Evolutionary conservation across 129 eudicot species (phyloP), one percentile per base, ranked within the genome.

Genomic region (Scalesia atractyloides): DNA sequence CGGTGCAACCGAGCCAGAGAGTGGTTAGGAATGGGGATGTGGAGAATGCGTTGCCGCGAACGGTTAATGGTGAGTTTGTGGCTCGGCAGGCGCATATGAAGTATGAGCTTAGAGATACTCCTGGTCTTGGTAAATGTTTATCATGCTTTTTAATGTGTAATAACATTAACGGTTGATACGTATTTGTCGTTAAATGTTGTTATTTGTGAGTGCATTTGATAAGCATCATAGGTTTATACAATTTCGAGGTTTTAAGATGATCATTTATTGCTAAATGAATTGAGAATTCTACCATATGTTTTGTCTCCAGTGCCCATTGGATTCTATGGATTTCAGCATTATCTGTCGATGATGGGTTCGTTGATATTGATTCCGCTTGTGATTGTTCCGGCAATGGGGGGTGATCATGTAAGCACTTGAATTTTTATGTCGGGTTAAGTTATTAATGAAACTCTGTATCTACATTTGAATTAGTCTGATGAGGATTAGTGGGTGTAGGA

Each of bases 311-410:
- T 94, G 78, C 96, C 97, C 4, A 87, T 90, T 50, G 93, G 98
- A 3, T 73, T 94, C 15, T 94, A 94, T 63, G 98, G 98, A 51
- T 69, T 90, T 56, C 98, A 94, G 69, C 98, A 94, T 73, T 90
- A 83, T 72, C 73, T 94, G 22, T 94, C 98, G 9, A 94, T 90
- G 58, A 43, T 94, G 84, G 97, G 97, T 30, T 90, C 98, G n/a
- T 62, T 94, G 82, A 81, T 94, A 51, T 81, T 94, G 7, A 79
- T 94, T 64, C 98, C 98, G 24, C 97, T 94, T 34, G 97, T 94
- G 51, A 87, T 94, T 60, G 96, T 94, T 77, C 97, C 98, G 41
- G 97, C 94, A 66, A 94, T 94, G 98, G 98, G 98, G 68, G 98
- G 98, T 69, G 80, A 82, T 70, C 74, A 86, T 82, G 98, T 94